Base-by-base conservation (phyloP, 2,329 filamentous ascomycete genomes). In the Botrytis pseudocinerea region DNA sequence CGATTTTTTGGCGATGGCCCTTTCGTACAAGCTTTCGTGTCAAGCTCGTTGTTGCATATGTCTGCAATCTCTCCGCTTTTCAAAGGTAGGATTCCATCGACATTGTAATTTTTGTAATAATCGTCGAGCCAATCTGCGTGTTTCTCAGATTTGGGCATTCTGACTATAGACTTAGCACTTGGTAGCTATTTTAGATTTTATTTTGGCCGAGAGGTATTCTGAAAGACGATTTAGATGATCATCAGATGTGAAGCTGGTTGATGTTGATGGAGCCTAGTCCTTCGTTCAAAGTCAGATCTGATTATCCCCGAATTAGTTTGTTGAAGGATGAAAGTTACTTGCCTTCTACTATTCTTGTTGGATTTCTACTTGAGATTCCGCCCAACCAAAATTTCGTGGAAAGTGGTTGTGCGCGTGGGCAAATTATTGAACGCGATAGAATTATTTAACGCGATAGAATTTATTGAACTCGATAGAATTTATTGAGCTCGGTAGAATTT, bases 401-500 rank as follows among this genome's bases (percentile, higher is more conserved):
- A 51, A 14, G 10, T 51, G 14, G 48, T 51, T 51, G 10, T n/a
- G 48, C 14, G 25, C 48, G 48, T 51, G 22, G 12, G 5, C 46
- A 51, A 51, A 12, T 51, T 51, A 2, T 10, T 14, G 46, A 14
- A 25, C 22, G 4, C 22, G 46, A 51, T 51, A 14, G 25, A n/a
- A n/a, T 14, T n/a, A 5, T 14, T 51, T 2, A n/a, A 6, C 25
- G 2, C 12, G 25, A 7, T n/a, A 14, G 25, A n/a, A 5, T 25
- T 1, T 25, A 48, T 22, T n/a, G 46, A 6, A 14, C 22, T 4
- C 22, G 46, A n/a, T 51, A 14, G 25, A 51, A n/a, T 14, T 16
- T n/a, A 5, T 7, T 51, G 6, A 14, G 2, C 12, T 0, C 12
- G 25, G 6, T n/a, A 14, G 25, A n/a, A 5, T 25, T 1, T 25